A percentile compares a stretch with the other conserved stretches of the same genome.
Evolutionary conservation across 257 asterid species (phyloP).

Genomic region (Gardenia jasminoides): DNA sequence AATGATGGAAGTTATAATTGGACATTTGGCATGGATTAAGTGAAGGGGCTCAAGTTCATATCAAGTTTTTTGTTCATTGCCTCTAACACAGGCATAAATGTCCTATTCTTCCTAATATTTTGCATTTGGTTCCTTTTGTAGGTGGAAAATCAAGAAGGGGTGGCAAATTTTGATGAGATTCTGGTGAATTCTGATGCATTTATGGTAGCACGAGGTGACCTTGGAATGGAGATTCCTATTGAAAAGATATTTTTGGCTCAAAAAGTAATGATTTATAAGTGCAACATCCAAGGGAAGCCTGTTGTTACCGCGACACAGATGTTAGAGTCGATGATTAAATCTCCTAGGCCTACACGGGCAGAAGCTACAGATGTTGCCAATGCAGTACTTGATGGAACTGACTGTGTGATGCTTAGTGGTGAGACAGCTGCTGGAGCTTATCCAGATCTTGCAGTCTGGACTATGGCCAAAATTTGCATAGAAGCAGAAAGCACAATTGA

Average conservation of each 20-base stretch:
- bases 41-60: background rate
- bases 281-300: conserved; percentile 89
- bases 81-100: background rate
- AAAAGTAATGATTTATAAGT: conserved; percentile 85
- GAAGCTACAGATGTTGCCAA: conserved; percentile 94
- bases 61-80: background rate
- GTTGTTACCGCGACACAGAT: conserved; percentile 93
- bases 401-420: conserved; percentile 91
- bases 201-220: conserved; percentile 92
- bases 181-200: conserved; percentile 82
- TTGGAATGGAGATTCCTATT: conserved; percentile 90
- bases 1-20: background rate
- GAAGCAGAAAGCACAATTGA: conserved; percentile 86
- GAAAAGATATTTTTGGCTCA: conserved; percentile 88
- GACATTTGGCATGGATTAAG: background rate
- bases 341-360: conserved; percentile 91
- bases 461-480: conserved; percentile 82
- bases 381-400: conserved; percentile 90
- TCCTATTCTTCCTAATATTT: background rate
- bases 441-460: conserved; percentile 83
- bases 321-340: conserved; percentile 87
- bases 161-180: conserved; percentile 83
- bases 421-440: conserved; percentile 96
- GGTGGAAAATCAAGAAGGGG: conserved; percentile 97
- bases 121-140: conserved; percentile 45